Evolutionary conservation across 208 protist genomes (phyloP), one percentile per base, ranked within the genome.

Genomic region (Wallacemonas sp.): DNA sequence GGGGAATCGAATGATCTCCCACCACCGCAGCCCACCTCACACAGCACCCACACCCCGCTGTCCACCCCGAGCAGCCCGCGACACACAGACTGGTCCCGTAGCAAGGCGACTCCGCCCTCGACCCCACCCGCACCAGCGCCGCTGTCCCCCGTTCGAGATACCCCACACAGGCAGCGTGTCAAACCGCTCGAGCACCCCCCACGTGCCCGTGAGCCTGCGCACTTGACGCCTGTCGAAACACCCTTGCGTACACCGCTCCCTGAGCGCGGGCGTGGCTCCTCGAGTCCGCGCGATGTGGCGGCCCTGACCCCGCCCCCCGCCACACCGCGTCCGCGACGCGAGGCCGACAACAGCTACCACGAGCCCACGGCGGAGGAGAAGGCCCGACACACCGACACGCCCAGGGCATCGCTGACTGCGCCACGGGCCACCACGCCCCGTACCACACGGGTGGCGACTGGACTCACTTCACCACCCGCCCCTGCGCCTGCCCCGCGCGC

Each of bases 281-380:
- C 47, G 26, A 55, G 47, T 27, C 47, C 47, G n/a, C 47, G 47
- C 8, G 47, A 55, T 11, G 47, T 19, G 24, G 4, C 47, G 11
- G 47, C 34, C 12, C 47, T 55, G 24, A n/a, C 47, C 6, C 0
- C 47, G 27, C 47, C n/a, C 12, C 26, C 47, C 8, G 6, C 27
- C 47, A 55, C 47, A 9, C 47, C 47, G 11, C 47, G 26, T 27
- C 47, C 6, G 8, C 47, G 8, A 11, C 47, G 47, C 11, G 47
- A 5, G 4, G 47, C 24, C 26, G 47, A 55, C 47, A 55, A 55
- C 47, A 55, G 47, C 47, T 33, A 55, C 22, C 47, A 55, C 47
- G 47, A 55, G 47, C 47, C 47, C 12, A n/a, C 27, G 5, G n/a
- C 12, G 24, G 47, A 55, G n/a, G 47, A 55, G 47, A 55, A 55